Evolutionary conservation across 2,329 filamentous ascomycete genomes (phyloP).

Genomic region (Fusarium pseudocircinatum): DNA sequence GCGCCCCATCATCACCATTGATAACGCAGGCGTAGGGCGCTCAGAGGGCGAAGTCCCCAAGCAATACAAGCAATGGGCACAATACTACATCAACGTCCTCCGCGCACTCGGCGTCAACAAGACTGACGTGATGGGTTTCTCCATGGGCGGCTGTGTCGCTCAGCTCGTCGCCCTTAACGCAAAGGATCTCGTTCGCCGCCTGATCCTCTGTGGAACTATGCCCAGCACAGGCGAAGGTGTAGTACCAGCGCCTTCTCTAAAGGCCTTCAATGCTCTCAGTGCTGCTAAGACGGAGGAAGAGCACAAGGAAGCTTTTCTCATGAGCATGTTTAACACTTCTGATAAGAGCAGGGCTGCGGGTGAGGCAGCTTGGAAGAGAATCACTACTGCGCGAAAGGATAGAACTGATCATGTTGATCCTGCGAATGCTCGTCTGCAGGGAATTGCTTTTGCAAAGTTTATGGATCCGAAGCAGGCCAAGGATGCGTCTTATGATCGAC

Average conservation of each 20-base stretch:
- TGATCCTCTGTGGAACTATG: constrained; percentile 57
- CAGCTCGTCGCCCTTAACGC: constrained; percentile 56
- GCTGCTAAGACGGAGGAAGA: constrained; percentile 47
- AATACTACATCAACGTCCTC: constrained; percentile 49
- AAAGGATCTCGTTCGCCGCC: constrained; percentile 49
- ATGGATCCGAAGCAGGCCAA: constrained; percentile 47
- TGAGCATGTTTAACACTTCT: constrained; percentile 48
- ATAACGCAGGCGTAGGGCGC: constrained; percentile 59
- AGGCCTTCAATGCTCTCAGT: constrained; percentile 48
- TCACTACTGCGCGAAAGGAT: constrained; percentile 41
- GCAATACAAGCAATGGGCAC: constrained; percentile 45
- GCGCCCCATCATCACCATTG: constrained; percentile 57
- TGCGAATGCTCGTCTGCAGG: constrained; percentile 45
- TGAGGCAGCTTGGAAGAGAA: constrained; percentile 48
- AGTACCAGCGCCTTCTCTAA: constrained; percentile 42
- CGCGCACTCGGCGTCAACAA: constrained; percentile 50
- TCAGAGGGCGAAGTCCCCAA: constrained; percentile 54
- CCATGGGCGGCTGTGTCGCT: constrained; percentile 58
- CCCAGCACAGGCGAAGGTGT: constrained; percentile 52
- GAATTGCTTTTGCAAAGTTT: constrained; percentile 48
- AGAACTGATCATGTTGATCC: constrained; percentile 42
- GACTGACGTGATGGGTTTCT: constrained; percentile 60
- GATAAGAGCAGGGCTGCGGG: constrained; percentile 47
- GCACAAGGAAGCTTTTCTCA: constrained; percentile 47
- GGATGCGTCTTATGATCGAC: constrained; percentile 48